Percentiles rank a stretch among this genome's conserved stretches.
These are phyloP conservation scores for Diplodia mutila DNA, from an alignment of 2,329 filamentous ascomycete species.

Conservation along the genomic window DNA sequence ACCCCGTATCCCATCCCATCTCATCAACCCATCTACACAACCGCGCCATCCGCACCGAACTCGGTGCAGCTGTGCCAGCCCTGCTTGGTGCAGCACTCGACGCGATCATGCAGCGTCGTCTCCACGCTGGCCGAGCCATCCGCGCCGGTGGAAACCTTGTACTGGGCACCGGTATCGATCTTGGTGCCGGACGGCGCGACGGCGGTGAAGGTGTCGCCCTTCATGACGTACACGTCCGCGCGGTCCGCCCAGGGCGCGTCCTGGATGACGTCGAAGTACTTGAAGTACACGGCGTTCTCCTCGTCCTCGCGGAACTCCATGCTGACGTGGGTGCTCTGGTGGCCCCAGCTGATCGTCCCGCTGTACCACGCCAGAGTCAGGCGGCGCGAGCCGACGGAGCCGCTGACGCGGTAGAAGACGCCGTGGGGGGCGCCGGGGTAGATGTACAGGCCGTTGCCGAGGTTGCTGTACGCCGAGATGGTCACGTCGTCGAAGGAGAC, in stretches of 20 bases:
- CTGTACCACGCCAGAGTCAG: background rate
- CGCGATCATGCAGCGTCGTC: background rate
- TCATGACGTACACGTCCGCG: background rate
- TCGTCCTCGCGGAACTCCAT: background rate
- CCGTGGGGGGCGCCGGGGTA: background rate
- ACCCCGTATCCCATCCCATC: background rate
- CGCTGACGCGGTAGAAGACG: background rate
- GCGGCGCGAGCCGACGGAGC: background rate
- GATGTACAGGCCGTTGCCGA: constrained; percentile 1
- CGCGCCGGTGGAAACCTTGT: background rate
- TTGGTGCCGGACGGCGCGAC: background rate
- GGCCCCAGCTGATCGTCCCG: background rate
- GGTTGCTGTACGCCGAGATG: background rate
- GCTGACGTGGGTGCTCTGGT: background rate
- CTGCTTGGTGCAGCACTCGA: background rate
- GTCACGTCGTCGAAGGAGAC: background rate
- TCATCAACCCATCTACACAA: background rate
- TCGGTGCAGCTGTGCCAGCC: background rate
- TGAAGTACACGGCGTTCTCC: background rate
- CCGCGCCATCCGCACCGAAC: background rate
- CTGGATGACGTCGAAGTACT: background rate
- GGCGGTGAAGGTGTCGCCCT: background rate
- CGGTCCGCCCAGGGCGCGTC: background rate
- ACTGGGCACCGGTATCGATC: background rate
- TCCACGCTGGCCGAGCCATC: background rate